Evolutionary conservation across 2,329 filamentous ascomycete genomes (phyloP).

Genomic region (Cladosporium phlei): DNA sequence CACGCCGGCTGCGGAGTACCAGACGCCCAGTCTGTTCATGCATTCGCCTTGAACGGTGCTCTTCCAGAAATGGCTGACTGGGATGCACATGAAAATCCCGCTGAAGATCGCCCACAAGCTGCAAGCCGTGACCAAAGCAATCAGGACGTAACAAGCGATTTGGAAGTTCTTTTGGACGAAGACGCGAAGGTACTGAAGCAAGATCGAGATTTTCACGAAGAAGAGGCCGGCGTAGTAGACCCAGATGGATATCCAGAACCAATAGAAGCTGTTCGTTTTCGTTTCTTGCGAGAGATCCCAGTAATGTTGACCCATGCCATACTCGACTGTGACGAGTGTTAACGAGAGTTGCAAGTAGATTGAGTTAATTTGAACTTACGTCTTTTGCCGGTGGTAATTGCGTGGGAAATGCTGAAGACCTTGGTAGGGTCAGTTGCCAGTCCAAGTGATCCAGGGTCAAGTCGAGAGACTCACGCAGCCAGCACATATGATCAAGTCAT

Average conservation of each 20-base stretch:
- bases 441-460: background rate
- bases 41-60: conserved; percentile 18
- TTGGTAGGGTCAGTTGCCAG: background rate
- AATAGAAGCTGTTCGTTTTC: conserved; percentile 12
- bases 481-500: conserved; percentile 17
- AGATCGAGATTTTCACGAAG: conserved; percentile 21
- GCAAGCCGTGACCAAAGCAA: conserved; percentile 26
- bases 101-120: conserved; percentile 28
- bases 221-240: conserved; percentile 17
- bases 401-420: conserved; percentile 6
- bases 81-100: conserved; percentile 32
- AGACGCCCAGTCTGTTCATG: conserved; percentile 25
- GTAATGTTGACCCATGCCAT: conserved; percentile 21
- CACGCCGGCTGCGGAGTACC: conserved; percentile 29
- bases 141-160: conserved; percentile 20
- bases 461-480: conserved; percentile 1
- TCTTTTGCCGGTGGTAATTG: conserved; percentile 5
- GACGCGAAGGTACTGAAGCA: conserved; percentile 22
- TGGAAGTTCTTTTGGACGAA: conserved; percentile 17
- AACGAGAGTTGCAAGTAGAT: background rate
- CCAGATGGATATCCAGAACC: conserved; percentile 21
- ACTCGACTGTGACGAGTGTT: conserved; percentile 12
- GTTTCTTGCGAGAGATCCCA: conserved; percentile 9
- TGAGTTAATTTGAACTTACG: background rate
- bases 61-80: conserved; percentile 29